Evolutionary conservation across 305 asterid genomes (phyloP).

Genomic region (Nicotiana rustica): DNA sequence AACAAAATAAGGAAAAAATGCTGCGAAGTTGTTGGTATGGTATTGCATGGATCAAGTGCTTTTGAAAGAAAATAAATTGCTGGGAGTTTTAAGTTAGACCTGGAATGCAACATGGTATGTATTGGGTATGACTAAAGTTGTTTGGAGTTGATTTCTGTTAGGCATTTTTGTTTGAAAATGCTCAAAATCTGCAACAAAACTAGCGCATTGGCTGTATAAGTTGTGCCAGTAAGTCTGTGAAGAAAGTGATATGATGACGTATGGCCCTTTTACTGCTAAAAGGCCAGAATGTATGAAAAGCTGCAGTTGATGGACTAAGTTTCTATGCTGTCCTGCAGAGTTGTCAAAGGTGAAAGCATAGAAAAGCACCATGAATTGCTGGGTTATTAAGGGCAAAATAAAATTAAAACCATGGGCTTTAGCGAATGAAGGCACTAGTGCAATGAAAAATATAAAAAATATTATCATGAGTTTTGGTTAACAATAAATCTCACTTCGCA

Average conservation of each 20-base stretch:
- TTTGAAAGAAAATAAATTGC: neutral
- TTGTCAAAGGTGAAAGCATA: neutral
- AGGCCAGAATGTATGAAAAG: neutral
- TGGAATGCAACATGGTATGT: too few species aligned
- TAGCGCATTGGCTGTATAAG: conserved; percentile 15
- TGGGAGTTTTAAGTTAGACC: neutral
- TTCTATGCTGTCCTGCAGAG: neutral
- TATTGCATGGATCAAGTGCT: neutral
- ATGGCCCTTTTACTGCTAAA: neutral
- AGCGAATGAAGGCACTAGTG: neutral
- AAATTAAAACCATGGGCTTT: neutral
- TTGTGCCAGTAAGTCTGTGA: neutral
- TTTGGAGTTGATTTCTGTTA: neutral
- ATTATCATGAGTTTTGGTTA: neutral
- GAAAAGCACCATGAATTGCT: neutral
- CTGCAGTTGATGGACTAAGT: conserved; percentile 26
- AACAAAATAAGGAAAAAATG: too few species aligned
- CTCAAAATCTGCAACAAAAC: neutral
- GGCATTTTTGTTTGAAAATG: neutral
- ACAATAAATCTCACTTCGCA: neutral
- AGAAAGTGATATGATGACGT: neutral
- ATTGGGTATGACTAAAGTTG: neutral
- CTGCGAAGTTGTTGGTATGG: too few species aligned
- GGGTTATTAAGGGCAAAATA: neutral
- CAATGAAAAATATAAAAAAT: neutral